These are phyloP conservation scores for Sporothrix humicola DNA, from an alignment of 2,329 filamentous ascomycete species.

Conservation along the genomic window DNA sequence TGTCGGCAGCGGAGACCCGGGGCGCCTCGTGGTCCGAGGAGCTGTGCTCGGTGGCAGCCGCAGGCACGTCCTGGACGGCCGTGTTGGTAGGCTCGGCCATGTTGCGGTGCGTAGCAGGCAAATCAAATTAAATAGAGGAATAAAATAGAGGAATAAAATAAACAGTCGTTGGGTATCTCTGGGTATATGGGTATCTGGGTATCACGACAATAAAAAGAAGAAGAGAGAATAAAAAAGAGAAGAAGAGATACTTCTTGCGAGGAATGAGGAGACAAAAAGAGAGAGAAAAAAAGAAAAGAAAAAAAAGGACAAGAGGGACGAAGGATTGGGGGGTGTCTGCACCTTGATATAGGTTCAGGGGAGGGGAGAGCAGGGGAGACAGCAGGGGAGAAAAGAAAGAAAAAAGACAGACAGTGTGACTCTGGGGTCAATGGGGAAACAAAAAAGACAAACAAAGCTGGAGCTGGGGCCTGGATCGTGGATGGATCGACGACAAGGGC, in stretches of 20 bases:
- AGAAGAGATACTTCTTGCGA: not conserved
- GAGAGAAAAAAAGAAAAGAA: not conserved
- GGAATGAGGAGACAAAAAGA: not conserved
- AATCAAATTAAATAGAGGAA: not conserved
- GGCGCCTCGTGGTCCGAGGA: not conserved
- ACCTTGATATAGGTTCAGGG: conserved; percentile 19
- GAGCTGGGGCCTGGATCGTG: conserved; percentile 20
- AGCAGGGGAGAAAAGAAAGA: not conserved
- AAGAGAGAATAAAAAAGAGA: not conserved
- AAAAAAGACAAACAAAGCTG: no score
- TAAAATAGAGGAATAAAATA: not conserved
- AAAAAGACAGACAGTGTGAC: not conserved
- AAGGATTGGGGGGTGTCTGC: conserved; percentile 16
- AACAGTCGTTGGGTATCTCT: conserved; percentile 7
- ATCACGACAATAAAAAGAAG: conserved; percentile 1
- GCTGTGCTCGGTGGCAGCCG: conserved; percentile 11
- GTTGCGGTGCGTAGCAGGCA: no score
- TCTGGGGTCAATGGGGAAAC: conserved; percentile 7
- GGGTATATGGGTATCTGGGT: not conserved
- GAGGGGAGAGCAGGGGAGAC: not conserved
- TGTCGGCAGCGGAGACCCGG: not conserved
- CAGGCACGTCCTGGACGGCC: conserved; percentile 17
- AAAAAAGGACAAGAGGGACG: not conserved
- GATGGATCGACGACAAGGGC: conserved; percentile 23
- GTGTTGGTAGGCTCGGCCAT: conserved; percentile 8